Conservation (phyloP, 331 rosid species). For the Malus hybrid region DNA sequence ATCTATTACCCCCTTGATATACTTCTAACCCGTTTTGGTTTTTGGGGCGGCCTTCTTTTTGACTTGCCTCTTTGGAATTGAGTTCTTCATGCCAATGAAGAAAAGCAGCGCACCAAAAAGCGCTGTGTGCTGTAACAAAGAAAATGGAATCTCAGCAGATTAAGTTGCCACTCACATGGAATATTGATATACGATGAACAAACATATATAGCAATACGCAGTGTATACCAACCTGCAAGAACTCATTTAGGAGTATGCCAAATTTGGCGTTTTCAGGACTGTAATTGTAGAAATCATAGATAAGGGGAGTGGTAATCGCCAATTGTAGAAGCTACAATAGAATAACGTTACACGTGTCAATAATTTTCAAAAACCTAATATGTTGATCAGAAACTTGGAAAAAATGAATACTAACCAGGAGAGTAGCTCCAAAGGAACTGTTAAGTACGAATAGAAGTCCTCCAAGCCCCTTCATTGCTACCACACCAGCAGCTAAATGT, state of each 20-base stretch:
- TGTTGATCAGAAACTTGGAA: background rate
- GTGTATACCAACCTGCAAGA: constrained; percentile 51
- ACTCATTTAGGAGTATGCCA: constrained; percentile 44
- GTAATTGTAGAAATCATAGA: constrained; percentile 79
- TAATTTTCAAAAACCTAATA: background rate
- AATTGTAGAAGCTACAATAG: constrained; percentile 48
- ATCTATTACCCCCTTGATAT: background rate
- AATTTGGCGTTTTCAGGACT: constrained; percentile 34
- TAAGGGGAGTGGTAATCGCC: constrained; percentile 56
- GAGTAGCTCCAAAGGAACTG: constrained; percentile 59
- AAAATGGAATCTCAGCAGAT: constrained; percentile 4
- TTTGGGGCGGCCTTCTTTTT: constrained; percentile 70
- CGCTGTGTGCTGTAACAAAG: constrained; percentile 46
- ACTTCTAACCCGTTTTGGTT: constrained; percentile 47
- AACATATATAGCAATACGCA: background rate
- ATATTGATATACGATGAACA: background rate
- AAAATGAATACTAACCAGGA: constrained; percentile 43
- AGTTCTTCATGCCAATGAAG: constrained; percentile 77
- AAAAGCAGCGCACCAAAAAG: constrained; percentile 77
- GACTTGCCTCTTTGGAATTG: constrained; percentile 45
- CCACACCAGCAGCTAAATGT: constrained; percentile 43
- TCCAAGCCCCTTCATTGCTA: constrained; percentile 67
- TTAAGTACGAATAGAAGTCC: constrained; percentile 75
- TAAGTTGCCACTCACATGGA: background rate
- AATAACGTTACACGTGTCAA: background rate